Evolutionary conservation across 352 stramenopile genomes (phyloP), one percentile per base, ranked within the genome.

Genomic region (Pythium phragmitis): DNA sequence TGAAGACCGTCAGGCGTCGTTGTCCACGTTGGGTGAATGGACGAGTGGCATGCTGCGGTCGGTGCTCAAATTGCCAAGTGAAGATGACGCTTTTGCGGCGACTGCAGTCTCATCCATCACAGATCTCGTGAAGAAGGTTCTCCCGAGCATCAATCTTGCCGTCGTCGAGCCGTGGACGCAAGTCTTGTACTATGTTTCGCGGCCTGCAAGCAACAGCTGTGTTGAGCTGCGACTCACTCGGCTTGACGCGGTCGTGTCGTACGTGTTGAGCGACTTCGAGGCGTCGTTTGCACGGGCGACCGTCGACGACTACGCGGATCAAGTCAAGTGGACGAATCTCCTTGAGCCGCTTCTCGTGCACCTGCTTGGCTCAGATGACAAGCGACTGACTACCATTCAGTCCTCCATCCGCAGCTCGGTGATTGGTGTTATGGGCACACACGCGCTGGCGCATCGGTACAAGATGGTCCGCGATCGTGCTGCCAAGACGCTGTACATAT

Each of bases 381-480:
- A 41, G 13, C 16, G 42, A 17, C 3, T 53, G 4, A 5, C 42
- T 7, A 52, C 23, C 9, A 19, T 61, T 13, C 42, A 46, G 13
- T 4, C 41, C 4, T 23, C 23, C 7, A 50, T 63, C 53, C 43
- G 34, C 36, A 41, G 13, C 33, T 51, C 61, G 58, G 67, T 78
- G 21, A 30, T 87, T 8, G 51, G 51, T 13, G 74, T 88, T 12
- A 75, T 90, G 49, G 63, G 72, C 33, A 63, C 66, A 30, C 77
- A 89, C 13, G 78, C 75, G 0, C 53, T 93, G 46, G 67, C 77
- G 0, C 85, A 93, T 37, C 82, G 77, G 50, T 93, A 93, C 78
- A 88, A 89, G 63, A 91, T 91, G 56, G 88, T 93, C 16, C 80
- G 85, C 21, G 82, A 93, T 42, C 74, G 72, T 30, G 78, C 75